These are phyloP conservation scores for Nemania serpens DNA, from an alignment of 2,329 filamentous ascomycete species.

Conservation along the genomic window DNA sequence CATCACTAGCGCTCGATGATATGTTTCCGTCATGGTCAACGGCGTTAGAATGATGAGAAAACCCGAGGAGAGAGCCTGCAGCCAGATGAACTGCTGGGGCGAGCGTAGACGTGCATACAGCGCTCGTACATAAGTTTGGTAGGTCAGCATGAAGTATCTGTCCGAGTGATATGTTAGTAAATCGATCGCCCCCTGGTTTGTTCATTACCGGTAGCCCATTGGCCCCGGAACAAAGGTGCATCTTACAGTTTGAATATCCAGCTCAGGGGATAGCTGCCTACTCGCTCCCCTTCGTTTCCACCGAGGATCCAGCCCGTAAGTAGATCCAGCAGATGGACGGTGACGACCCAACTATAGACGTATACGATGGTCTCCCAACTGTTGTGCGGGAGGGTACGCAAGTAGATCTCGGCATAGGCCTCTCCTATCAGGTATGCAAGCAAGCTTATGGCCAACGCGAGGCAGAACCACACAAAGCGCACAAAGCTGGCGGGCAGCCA, in stretches of 20 bases:
- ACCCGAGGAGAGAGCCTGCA: conserved; percentile 67
- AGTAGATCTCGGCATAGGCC: conserved; percentile 70
- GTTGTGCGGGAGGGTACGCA: conserved; percentile 68
- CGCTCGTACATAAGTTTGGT: conserved; percentile 72
- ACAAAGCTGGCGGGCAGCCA: conserved; percentile 71
- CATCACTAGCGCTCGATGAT: conserved; percentile 59
- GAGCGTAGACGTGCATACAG: conserved; percentile 70
- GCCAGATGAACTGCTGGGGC: conserved; percentile 66
- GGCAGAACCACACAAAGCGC: conserved; percentile 71
- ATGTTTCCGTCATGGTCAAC: conserved; percentile 63
- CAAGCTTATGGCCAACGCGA: conserved; percentile 64
- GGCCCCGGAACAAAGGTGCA: background rate
- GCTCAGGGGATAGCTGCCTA: conserved; percentile 71
- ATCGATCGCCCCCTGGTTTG: background rate
- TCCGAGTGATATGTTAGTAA: conserved; percentile 25
- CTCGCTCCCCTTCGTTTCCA: conserved; percentile 67
- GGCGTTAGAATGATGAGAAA: conserved; percentile 67
- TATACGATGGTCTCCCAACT: conserved; percentile 70
- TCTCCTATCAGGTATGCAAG: conserved; percentile 71
- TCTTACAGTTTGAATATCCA: conserved; percentile 72
- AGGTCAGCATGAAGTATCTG: conserved; percentile 57
- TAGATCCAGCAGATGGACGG: conserved; percentile 67
- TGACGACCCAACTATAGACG: conserved; percentile 72
- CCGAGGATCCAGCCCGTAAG: conserved; percentile 70
- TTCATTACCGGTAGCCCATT: background rate